Base-by-base conservation (phyloP, 2,329 filamentous ascomycete species). In the Fusarium acutatum region DNA sequence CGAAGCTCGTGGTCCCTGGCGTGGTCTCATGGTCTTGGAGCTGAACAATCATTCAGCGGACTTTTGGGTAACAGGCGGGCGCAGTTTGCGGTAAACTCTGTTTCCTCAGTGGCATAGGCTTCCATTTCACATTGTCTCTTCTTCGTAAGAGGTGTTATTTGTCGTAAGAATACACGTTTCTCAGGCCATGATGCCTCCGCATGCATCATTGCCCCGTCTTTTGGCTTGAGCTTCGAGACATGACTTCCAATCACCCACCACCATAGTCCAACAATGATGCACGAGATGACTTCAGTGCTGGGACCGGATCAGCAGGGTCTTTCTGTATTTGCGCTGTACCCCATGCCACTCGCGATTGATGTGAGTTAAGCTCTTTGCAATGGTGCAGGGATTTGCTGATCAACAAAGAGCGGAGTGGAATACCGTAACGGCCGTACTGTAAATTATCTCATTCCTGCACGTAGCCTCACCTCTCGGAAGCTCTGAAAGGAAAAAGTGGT, bases 241-340 rank as follows among this genome's bases (percentile, higher is more conserved):
- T 44, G 22, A 40, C 58, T 56, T 59, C 58, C 68, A 67, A 72
- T 64, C 64, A 35, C 54, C 58, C 54, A 49, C 67, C 58, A 38
- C 57, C 62, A 64, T 26, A 60, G 34, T 18, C 35, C n/a, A 67
- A 46, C 28, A 24, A 61, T 58, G 60, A 74, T 71, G 67, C 53
- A 63, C 41, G 61, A 60, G 37, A 72, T 75, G 70, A 77, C 68
- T 71, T 72, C 70, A 75, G 60, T 72, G 62, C 68, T 64, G 64
- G 65, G 37, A 50, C 69, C 49, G 53, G 76, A 78, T 78, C 76
- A 74, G 56, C 76, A 78, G 74, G 68, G 74, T 76, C 75, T 74
- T 77, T 65, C 72, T 70, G 43, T 52, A 47, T 64, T 47, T 38
- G 65, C 63, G 26, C 28, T 49, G 41, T 54, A 30, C 56, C 49